These are phyloP conservation scores for Phytophthora capsici DNA, from an alignment of 352 stramenopile species.

Conservation along the genomic window DNA sequence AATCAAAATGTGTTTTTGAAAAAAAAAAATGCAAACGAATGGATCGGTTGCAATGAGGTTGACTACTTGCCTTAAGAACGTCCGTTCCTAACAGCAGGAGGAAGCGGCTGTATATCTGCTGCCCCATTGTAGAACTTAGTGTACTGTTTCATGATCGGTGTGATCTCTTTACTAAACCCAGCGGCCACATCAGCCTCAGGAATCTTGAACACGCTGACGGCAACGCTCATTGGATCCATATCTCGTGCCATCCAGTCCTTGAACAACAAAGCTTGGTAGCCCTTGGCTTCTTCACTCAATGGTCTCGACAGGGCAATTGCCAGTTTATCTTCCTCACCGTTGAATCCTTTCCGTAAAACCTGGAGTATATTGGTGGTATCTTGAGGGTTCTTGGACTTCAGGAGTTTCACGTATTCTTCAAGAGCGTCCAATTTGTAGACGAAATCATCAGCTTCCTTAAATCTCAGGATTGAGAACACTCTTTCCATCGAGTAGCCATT, in stretches of 20 bases:
- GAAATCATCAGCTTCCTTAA: not conserved
- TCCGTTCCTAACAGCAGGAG: not conserved
- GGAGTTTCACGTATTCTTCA: not conserved
- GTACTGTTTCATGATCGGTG: not conserved
- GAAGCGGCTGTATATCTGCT: not conserved
- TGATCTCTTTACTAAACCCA: not conserved
- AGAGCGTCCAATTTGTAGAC: not conserved
- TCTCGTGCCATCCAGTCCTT: not conserved
- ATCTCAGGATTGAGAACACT: constrained; percentile 1
- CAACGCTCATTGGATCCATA: not conserved
- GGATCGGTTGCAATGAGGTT: too few relatives aligned
- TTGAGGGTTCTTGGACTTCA: not conserved
- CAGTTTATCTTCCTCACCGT: not conserved
- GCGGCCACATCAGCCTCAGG: not conserved
- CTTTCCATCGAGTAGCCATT: not conserved
- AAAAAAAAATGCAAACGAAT: too few relatives aligned
- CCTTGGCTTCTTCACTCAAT: not conserved
- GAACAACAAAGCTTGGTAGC: not conserved
- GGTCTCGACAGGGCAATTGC: not conserved
- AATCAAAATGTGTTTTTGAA: too few relatives aligned
- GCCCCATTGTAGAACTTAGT: not conserved
- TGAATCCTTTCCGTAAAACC: not conserved
- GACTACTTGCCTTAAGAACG: not conserved
- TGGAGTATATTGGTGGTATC: not conserved
- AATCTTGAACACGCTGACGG: not conserved